phyloP scores from a whole-genome alignment of 1,139 yeast genomes.

The Tardiomyces blankii region DNA sequence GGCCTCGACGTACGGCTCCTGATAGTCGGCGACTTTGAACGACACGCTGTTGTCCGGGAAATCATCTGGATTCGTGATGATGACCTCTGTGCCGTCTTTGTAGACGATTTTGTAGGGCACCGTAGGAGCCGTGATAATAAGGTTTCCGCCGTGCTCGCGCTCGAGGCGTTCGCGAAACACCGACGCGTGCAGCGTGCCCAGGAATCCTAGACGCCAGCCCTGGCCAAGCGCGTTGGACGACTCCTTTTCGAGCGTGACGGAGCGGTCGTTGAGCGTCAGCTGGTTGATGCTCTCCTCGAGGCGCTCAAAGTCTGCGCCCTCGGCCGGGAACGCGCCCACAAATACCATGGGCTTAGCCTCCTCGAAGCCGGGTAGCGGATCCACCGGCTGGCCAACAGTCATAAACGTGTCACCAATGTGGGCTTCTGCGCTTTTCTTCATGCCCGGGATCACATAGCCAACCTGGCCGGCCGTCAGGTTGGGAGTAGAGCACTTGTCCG shows the following conservation, averaged over 20 bases:
- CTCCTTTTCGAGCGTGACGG: slow-evolving; percentile 81
- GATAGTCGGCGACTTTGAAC: slow-evolving; percentile 43
- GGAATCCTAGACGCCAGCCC: slow-evolving; percentile 94
- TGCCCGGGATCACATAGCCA: slow-evolving; percentile 87
- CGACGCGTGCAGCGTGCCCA: slow-evolving; percentile 91
- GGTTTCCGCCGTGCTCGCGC: slow-evolving; percentile 86
- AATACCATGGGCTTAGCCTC: slow-evolving; percentile 98
- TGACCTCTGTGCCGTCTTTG: slow-evolving; percentile 49
- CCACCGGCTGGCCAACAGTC: slow-evolving; percentile 55
- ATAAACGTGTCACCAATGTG: slow-evolving; percentile 85
- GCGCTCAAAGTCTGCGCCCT: slow-evolving; percentile 79
- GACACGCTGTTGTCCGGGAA: slow-evolving; percentile 45
- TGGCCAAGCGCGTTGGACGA: slow-evolving; percentile 92
- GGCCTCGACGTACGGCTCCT: slow-evolving; percentile 89
- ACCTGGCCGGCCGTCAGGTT: slow-evolving; percentile 79
- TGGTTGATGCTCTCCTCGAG: slow-evolving; percentile 87
- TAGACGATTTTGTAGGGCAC: slow-evolving; percentile 77
- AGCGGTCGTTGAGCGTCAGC: slow-evolving; percentile 80
- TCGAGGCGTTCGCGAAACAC: slow-evolving; percentile 87
- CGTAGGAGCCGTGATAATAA: slow-evolving; percentile 91
- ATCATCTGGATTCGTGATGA: slow-evolving; percentile 82
- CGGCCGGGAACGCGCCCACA: slow-evolving; percentile 97
- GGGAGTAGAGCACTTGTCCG: slow-evolving; percentile 58
- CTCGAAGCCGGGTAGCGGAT: slow-evolving; percentile 87
- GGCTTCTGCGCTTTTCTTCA: slow-evolving; percentile 81